Conservation (phyloP, 495 filamentous ascomycete genomes). For the Trichoderma asperelloides region DNA sequence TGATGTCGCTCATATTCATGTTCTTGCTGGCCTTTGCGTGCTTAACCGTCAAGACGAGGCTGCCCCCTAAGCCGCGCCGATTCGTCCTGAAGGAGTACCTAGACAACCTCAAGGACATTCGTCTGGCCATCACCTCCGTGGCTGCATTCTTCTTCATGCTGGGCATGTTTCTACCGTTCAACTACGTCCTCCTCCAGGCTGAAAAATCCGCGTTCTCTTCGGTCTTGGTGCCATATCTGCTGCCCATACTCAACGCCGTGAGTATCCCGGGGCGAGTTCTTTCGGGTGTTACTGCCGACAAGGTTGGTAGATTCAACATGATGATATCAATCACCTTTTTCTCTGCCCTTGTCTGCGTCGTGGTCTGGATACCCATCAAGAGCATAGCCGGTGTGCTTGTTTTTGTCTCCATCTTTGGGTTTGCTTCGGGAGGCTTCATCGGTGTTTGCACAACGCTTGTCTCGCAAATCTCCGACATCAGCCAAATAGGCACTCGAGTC, state of each 20-base stretch:
- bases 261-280: constrained; percentile 67
- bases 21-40: constrained; percentile 52
- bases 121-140: constrained; percentile 42
- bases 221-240: constrained; percentile 51
- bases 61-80: constrained; percentile 47
- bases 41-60: constrained; percentile 53
- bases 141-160: constrained; percentile 58
- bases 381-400: constrained; percentile 54
- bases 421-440: constrained; percentile 64
- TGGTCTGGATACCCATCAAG: constrained; percentile 54
- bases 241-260: constrained; percentile 65
- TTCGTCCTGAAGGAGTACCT: constrained; percentile 49
- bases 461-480: constrained; percentile 63
- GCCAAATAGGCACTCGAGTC: constrained; percentile 64
- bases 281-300: constrained; percentile 64
- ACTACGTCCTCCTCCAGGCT: constrained; percentile 56
- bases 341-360: constrained; percentile 55
- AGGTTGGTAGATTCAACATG: constrained; percentile 63
- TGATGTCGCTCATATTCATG: constrained; percentile 60
- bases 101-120: constrained; percentile 48
- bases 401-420: constrained; percentile 61
- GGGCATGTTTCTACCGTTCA: constrained; percentile 67
- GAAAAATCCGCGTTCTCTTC: constrained; percentile 49
- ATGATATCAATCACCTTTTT: constrained; percentile 55
- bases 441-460: constrained; percentile 45